Base-by-base conservation (phyloP, 257 asterid genomes). In the Solanum chiquidenum region DNA sequence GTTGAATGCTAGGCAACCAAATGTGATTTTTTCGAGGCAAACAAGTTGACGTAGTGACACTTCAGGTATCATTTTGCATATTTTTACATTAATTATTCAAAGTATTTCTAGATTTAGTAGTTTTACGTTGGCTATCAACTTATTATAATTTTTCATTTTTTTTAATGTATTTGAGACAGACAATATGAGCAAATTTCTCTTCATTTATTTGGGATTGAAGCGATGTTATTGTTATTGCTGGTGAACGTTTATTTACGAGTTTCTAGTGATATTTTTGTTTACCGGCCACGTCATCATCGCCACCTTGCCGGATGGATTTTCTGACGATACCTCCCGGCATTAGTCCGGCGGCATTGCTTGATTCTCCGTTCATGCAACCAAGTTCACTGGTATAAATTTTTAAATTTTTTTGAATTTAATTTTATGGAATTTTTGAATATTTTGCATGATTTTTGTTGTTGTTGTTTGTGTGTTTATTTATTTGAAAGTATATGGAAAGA, bases 291-390 rank as follows among this genome's bases (percentile, higher is more conserved):
- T 79, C 87, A 2, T 80, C 88, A 1, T 20, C 5, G 64, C 71
- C 89, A 2, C 44, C 90, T 31, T 73, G 85, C 68, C 21, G 52
- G 35, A 87, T 94, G 8, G 89, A 94, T 20, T 89, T 27, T 88
- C 90, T 95, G 87, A 94, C 96, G 2, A 89, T 95, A 10, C 93
- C 98, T 9, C 88, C 94, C 10, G 98, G 96, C 18, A 86, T 95
- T 20, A 95, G 98, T 88, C 98, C 98, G 8, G 92, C 98, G 2
- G 94, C 91, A 1, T 64, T 95, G 92, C 94, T 95, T 5, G 98
- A 91, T 49, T 95, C 98, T 58, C 96, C 96, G 35, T 83, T 92
- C 90, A 91, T 93, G 96, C 94, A 94, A 35, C 95, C 94, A 13
- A 93, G 92, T 85, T 83, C 91, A 69, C 94, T 92, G 95, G 98